Evolutionary conservation across 2,329 filamentous ascomycete species (phyloP).

Genomic region (Ascochyta rabiei): DNA sequence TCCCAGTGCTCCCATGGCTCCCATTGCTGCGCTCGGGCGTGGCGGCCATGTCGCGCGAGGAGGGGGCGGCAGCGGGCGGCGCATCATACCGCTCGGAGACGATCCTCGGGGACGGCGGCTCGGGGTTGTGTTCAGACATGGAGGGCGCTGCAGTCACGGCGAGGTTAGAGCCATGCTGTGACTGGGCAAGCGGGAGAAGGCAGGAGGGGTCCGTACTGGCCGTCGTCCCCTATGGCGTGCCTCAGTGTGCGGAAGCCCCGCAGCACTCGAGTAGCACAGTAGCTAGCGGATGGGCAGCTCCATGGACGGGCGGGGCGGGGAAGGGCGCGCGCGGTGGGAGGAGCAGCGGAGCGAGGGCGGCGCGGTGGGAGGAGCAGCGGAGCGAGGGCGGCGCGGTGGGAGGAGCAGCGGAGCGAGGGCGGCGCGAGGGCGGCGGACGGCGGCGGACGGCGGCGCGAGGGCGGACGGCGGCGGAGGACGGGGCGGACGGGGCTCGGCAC

Average conservation of each 20-base stretch:
- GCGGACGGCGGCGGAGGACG: conserved; percentile 2
- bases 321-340: neutral
- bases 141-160: conserved; percentile 35
- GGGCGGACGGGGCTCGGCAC: conserved; percentile 7
- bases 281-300: conserved; percentile 50
- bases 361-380: neutral
- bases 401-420: neutral
- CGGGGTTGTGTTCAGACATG: conserved; percentile 46
- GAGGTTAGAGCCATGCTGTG: conserved; percentile 26
- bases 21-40: conserved; percentile 22
- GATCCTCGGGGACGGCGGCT: conserved; percentile 45
- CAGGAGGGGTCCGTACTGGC: conserved; percentile 37
- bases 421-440: neutral
- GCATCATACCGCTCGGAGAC: conserved; percentile 46
- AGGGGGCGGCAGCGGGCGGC: conserved; percentile 25
- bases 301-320: conserved; percentile 43
- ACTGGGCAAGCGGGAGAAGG: neutral
- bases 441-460: neutral
- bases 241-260: conserved; percentile 52
- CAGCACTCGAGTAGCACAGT: conserved; percentile 51
- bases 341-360: neutral
- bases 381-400: neutral
- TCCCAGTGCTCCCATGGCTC: too few species aligned
- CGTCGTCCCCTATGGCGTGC: conserved; percentile 47
- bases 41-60: conserved; percentile 27